Evolutionary conservation across 345 rosid genomes (phyloP).

Genomic region (Excoecaria agallocha): DNA sequence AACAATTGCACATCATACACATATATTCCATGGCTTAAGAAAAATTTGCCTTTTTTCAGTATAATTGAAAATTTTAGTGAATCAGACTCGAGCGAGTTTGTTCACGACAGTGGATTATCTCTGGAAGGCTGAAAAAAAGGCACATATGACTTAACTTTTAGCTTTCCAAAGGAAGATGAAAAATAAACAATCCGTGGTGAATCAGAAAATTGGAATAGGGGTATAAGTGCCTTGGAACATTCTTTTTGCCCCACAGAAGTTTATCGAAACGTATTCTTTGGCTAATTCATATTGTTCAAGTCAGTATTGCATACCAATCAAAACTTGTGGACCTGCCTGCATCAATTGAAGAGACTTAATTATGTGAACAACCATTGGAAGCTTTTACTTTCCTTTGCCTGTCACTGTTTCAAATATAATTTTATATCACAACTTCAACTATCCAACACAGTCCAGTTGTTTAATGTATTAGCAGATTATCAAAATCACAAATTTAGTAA

Average conservation of each 20-base stretch:
- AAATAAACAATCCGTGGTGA: conserved; percentile 33
- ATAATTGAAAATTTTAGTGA: too few species aligned
- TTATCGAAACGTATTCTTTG: conserved; percentile 15
- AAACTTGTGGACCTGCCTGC: not conserved
- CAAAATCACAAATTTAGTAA: too few species aligned
- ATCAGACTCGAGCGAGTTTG: not conserved
- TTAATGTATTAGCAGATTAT: too few species aligned
- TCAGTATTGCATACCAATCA: not conserved
- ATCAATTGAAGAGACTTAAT: not conserved
- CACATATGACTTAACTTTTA: not conserved
- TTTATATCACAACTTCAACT: too few species aligned
- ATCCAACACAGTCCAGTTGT: too few species aligned
- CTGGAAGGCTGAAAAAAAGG: not conserved
- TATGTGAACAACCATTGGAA: not conserved
- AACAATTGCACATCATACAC: too few species aligned
- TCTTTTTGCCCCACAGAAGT: conserved; percentile 21
- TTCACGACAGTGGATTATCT: not conserved
- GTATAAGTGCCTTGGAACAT: conserved; percentile 16
- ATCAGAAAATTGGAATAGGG: conserved; percentile 28
- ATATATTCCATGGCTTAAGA: too few species aligned
- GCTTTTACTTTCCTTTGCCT: too few species aligned
- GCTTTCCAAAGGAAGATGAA: conserved; percentile 23
- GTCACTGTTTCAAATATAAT: too few species aligned
- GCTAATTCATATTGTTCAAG: conserved; percentile 3
- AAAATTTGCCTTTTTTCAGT: too few species aligned